A percentile compares a stretch with the other conserved stretches of the same genome.
These are phyloP conservation scores for Sugiyamaella castrensis DNA, from an alignment of 1,139 yeast species.

Conservation along the genomic window DNA sequence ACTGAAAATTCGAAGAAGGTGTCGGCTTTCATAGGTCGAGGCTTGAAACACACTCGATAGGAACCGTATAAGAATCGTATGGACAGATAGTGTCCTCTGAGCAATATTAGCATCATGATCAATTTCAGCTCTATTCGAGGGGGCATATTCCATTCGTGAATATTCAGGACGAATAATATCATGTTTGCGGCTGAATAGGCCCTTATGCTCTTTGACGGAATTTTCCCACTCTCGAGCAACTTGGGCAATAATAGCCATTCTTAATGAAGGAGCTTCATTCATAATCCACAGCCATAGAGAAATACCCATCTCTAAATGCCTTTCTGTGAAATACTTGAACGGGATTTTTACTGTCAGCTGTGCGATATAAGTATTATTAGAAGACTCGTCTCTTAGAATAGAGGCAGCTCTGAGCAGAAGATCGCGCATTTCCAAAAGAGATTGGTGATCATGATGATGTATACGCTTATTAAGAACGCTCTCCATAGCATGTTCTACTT, in stretches of 20 bases:
- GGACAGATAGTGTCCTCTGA: constrained; percentile 63
- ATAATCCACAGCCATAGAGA: constrained; percentile 79
- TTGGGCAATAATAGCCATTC: constrained; percentile 65
- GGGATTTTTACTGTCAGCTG: constrained; percentile 58
- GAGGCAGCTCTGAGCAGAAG: constrained; percentile 33
- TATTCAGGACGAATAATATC: constrained; percentile 66
- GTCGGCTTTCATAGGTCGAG: constrained; percentile 68
- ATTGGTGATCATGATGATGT: constrained; percentile 14
- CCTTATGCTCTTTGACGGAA: constrained; percentile 57
- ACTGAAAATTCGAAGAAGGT: constrained; percentile 66
- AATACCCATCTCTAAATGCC: constrained; percentile 62
- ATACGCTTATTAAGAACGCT: constrained; percentile 12
- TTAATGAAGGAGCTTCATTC: constrained; percentile 59
- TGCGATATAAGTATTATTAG: constrained; percentile 22
- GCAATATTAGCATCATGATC: constrained; percentile 51
- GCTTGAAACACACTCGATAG: constrained; percentile 84
- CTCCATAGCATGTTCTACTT: constrained; percentile 22
- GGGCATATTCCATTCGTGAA: constrained; percentile 82
- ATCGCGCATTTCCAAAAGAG: constrained; percentile 29
- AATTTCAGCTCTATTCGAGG: constrained; percentile 66
- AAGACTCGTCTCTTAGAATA: constrained; percentile 22
- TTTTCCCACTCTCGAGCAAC: constrained; percentile 66
- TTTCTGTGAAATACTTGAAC: constrained; percentile 59
- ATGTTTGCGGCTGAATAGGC: constrained; percentile 59
- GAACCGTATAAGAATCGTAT: constrained; percentile 62